phyloP scores from a whole-genome alignment of 495 filamentous ascomycete species.

The Penicillium canescens region DNA sequence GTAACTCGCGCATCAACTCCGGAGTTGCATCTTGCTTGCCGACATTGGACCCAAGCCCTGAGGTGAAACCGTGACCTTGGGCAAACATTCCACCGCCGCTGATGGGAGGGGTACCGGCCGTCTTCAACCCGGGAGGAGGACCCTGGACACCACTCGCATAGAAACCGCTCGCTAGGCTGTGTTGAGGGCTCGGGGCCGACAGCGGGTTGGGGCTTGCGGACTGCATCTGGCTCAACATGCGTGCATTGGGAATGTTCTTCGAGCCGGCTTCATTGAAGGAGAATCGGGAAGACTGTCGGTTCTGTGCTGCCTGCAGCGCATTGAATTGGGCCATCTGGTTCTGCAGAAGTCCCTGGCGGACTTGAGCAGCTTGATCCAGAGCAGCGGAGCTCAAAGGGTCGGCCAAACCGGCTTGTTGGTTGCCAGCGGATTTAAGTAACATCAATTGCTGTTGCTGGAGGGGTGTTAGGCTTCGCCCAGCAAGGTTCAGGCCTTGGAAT shows the following conservation, averaged over 20 bases:
- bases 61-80: constrained; percentile 73
- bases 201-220: constrained; percentile 59
- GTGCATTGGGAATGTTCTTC: constrained; percentile 80
- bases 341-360: constrained; percentile 58
- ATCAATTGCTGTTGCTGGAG: constrained; percentile 74
- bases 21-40: constrained; percentile 72
- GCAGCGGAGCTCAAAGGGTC: constrained; percentile 48
- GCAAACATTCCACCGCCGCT: constrained; percentile 74
- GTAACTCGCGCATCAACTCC: constrained; percentile 77
- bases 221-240: constrained; percentile 91
- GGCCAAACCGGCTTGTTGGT: constrained; percentile 53
- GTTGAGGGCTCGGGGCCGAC: constrained; percentile 56
- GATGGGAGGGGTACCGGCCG: constrained; percentile 86
- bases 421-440: constrained; percentile 61
- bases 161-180: constrained; percentile 42
- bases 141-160: constrained; percentile 72
- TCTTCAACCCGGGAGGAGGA: constrained; percentile 93
- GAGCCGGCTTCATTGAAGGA: constrained; percentile 81
- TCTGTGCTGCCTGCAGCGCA: constrained; percentile 66
- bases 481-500: constrained; percentile 57
- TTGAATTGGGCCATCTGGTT: constrained; percentile 52
- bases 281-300: constrained; percentile 83
- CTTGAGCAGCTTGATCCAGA: constrained; percentile 42
- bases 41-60: constrained; percentile 63
- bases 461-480: constrained; percentile 74